Percentiles rank a stretch among this genome's conserved stretches.
These are phyloP conservation scores for Debaryomyces subglobosus DNA, from an alignment of 1,139 yeast genomes.

Conservation along the genomic window DNA sequence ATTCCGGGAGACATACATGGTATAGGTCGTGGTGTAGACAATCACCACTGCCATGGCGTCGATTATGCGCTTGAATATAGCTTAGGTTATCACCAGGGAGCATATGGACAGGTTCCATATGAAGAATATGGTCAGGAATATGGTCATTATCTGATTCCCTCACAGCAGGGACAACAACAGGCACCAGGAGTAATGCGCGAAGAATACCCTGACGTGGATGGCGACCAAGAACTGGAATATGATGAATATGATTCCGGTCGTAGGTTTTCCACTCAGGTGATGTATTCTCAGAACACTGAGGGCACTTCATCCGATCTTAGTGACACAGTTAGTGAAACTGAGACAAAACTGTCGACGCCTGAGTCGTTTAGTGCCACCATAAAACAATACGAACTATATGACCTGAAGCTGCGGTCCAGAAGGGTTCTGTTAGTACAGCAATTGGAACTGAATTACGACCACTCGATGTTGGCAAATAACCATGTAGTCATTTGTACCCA, in stretches of 20 bases:
- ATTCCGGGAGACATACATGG: not conserved
- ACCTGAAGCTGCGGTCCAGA: not conserved
- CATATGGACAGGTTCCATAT: not conserved
- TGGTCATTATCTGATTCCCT: not conserved
- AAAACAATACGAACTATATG: not conserved
- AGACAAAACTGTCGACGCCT: slow-evolving; percentile 6
- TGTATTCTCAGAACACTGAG: not conserved
- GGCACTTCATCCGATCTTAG: not conserved
- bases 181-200: not conserved
- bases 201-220: not conserved
- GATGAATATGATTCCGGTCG: not conserved
- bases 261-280: not conserved
- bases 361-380: not conserved
- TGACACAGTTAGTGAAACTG: slow-evolving; percentile 2
- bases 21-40: not conserved
- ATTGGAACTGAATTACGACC: not conserved
- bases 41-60: not conserved
- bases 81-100: not conserved
- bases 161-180: not conserved
- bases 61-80: not conserved
- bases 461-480: not conserved
- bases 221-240: not conserved
- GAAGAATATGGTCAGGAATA: not conserved
- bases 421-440: not conserved
- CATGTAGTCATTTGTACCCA: slow-evolving; percentile 11